Evolutionary conservation across 2,329 filamentous ascomycete genomes (phyloP).

Genomic region (Cladosporium sphaerospermum): DNA sequence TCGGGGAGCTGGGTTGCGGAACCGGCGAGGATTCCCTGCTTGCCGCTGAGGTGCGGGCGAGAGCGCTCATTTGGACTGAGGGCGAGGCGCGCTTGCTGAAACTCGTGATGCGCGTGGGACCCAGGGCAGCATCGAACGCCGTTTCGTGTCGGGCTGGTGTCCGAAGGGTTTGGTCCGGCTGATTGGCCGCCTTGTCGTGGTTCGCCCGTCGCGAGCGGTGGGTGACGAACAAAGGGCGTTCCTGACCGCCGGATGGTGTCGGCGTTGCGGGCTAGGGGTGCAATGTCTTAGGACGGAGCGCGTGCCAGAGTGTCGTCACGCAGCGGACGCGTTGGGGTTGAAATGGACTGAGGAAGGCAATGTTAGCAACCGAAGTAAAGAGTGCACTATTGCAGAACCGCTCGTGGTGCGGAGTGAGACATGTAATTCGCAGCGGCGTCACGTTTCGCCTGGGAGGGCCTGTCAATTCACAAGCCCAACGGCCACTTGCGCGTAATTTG

Average conservation of each 20-base stretch:
- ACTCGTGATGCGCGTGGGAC: neutral
- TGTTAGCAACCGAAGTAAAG: neutral
- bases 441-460: neutral
- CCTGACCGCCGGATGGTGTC: neutral
- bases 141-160: neutral
- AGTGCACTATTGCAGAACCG: neutral
- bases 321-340: neutral
- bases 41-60: conserved; percentile 6
- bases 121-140: conserved; percentile 2
- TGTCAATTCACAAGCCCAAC: neutral
- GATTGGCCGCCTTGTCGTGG: too few relatives aligned
- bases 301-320: neutral
- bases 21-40: conserved; percentile 4
- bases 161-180: too few relatives aligned
- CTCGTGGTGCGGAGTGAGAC: neutral
- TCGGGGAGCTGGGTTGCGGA: neutral
- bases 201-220: neutral
- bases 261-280: neutral
- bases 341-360: neutral
- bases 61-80: conserved; percentile 1
- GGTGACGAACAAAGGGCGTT: neutral
- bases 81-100: conserved; percentile 8
- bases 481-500: neutral
- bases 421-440: neutral
- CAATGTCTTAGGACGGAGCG: neutral